Evolutionary conservation across 257 asterid species (phyloP), one percentile per base, ranked within the genome.

Genomic region (Scutellaria galericulata): DNA sequence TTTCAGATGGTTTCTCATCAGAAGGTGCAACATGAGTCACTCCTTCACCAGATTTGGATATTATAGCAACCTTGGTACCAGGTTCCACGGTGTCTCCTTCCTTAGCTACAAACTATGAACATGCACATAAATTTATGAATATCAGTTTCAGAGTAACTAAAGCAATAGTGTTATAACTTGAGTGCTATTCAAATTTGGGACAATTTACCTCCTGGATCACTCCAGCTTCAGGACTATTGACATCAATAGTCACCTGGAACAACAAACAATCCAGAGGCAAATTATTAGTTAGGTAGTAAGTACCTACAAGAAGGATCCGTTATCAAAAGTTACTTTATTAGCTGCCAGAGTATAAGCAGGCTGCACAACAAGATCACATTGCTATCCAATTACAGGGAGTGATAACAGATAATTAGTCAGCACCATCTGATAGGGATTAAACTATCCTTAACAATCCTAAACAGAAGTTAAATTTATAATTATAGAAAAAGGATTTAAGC

Each of bases 21-120:
- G 96, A 83, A 56, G 95, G 87, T 51, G 96, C 89, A 82, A 85
- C 97, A 72, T 84, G 95, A 45, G 90, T 78, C 48, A 54, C 92
- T 76, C 87, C 97, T 81, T 91, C 96, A 71, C 81, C 91, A 71
- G 97, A 89, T 80, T 86, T 93, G 67, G 98, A 88, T 79, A 91
- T 93, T 74, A 93, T 78, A 11, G 96, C 98, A 52, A 94, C 81
- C 85, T 85, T 87, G 61, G 90, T 81, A 65, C 97, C 98, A 72
- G 97, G 98, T 74, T 88, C 97, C 62, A 93, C 96, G 5, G 91
- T 93, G 64, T 93, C 97, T 41, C 98, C 98, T 82, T 93, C 97
- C 77, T 88, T 89, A 70, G 96, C 96, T 67, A 88, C 64, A 74
- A 88, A 83, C 98, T 93, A 81, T n/a, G 51, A 56, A 9, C 68